These are phyloP conservation scores for Neonectria hederae DNA, from an alignment of 2,329 filamentous ascomycete genomes.

Conservation along the genomic window DNA sequence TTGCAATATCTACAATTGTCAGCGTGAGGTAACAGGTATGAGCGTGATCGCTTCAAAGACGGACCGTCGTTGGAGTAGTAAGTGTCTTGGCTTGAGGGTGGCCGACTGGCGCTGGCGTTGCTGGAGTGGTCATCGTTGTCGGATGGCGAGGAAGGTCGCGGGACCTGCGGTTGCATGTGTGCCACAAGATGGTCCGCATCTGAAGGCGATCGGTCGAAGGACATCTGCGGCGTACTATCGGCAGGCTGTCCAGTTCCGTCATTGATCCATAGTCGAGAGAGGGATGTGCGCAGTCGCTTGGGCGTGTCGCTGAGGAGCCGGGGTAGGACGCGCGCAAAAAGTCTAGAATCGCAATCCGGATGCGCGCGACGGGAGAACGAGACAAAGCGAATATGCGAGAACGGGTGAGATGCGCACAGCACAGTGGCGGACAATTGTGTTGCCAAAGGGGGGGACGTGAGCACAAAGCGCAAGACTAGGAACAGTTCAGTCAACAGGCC, in stretches of 20 bases:
- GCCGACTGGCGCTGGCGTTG: constrained; percentile 42
- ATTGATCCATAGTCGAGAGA: constrained; percentile 48
- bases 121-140: constrained; percentile 45
- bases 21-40: constrained; percentile 11
- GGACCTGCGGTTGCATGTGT: constrained; percentile 41
- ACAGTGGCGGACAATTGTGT: constrained; percentile 14
- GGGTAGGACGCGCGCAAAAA: constrained; percentile 3
- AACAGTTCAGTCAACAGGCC: constrained; percentile 5
- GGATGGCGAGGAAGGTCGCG: constrained; percentile 35
- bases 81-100: constrained; percentile 45
- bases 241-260: constrained; percentile 42
- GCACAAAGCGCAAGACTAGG: constrained; percentile 31
- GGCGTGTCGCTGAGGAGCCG: constrained; percentile 2
- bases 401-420: constrained; percentile 2
- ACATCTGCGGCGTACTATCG: constrained; percentile 42
- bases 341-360: not conserved
- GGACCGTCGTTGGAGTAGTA: constrained; percentile 71
- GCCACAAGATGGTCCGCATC: constrained; percentile 41
- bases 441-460: constrained; percentile 25
- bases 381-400: not conserved
- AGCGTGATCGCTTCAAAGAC: constrained; percentile 10
- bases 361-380: not conserved
- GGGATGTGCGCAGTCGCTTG: constrained; percentile 21
- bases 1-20: constrained; percentile 73
- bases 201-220: constrained; percentile 29